A percentile compares a stretch with the other conserved stretches of the same genome.
Evolutionary conservation across 768 basidiomycete species (phyloP).

Genomic region (Psilocybe tampanensis): DNA sequence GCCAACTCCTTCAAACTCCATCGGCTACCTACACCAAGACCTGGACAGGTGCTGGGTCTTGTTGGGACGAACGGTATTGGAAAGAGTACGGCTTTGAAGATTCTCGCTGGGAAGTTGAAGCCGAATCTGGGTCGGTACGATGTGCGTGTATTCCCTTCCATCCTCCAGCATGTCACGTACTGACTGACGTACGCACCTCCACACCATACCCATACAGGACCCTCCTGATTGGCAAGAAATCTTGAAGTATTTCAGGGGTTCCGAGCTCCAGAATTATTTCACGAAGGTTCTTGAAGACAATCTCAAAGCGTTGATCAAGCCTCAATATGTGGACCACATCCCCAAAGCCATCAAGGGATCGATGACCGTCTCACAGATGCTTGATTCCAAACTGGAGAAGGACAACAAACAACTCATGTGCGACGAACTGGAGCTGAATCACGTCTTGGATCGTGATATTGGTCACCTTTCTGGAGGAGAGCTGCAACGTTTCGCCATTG

Average conservation of each 20-base stretch:
- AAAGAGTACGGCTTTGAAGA: constrained; percentile 97
- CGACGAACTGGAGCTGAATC: constrained; percentile 83
- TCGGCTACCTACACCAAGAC: constrained; percentile 94
- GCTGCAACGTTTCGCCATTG: constrained; percentile 96
- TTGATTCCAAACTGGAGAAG: constrained; percentile 86
- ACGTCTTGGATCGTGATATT: constrained; percentile 86
- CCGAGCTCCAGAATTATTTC: constrained; percentile 99
- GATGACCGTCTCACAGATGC: constrained; percentile 88
- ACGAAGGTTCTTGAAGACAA: constrained; percentile 99
- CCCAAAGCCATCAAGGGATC: constrained; percentile 92
- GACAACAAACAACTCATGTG: constrained; percentile 89
- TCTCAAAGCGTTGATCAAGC: constrained; percentile 97
- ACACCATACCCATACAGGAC: too few species aligned
- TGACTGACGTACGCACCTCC: too few species aligned
- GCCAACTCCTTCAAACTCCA: constrained; percentile 99
- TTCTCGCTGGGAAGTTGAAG: constrained; percentile 95
- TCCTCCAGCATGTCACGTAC: neutral
- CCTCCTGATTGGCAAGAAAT: constrained; percentile 99
- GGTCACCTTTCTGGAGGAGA: constrained; percentile 93
- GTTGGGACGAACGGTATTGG: constrained; percentile 99
- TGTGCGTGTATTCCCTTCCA: constrained; percentile 44
- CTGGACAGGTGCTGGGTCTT: constrained; percentile 97
- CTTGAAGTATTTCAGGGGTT: constrained; percentile 96
- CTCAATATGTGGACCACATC: constrained; percentile 99
- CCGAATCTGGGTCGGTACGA: constrained; percentile 98